A percentile compares a stretch with the other conserved stretches of the same genome.
Conservation (phyloP, 2,329 filamentous ascomycete genomes). For the Alternaria panax region DNA sequence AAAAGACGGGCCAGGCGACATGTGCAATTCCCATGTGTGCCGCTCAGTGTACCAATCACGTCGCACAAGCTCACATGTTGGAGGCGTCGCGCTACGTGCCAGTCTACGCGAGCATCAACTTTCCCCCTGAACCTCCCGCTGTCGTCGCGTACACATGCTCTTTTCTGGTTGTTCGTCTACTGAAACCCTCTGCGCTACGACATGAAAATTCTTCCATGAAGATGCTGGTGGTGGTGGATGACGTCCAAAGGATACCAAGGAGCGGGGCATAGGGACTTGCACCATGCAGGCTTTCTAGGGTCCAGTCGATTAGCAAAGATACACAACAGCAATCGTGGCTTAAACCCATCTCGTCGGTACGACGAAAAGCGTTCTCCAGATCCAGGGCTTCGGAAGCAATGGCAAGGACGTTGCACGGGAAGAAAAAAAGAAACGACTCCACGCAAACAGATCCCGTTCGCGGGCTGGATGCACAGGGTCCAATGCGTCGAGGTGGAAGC, state of each 20-base stretch:
- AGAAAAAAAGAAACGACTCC: slow-evolving; percentile 7
- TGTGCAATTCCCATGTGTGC: background rate
- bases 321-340: background rate
- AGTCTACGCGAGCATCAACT: background rate
- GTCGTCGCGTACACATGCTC: background rate
- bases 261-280: background rate
- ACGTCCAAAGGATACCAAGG: background rate
- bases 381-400: background rate
- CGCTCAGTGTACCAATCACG: slow-evolving; percentile 2
- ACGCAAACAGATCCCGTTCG: background rate
- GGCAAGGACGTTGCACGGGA: background rate
- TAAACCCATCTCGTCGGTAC: background rate
- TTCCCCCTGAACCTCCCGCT: slow-evolving; percentile 4
- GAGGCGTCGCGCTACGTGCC: slow-evolving; percentile 4
- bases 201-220: background rate
- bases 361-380: background rate
- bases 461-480: background rate
- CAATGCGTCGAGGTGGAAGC: background rate
- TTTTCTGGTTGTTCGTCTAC: background rate
- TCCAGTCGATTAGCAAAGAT: background rate
- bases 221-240: background rate
- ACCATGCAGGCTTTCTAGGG: background rate
- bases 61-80: background rate
- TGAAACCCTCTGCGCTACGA: background rate
- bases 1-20: background rate